Evolutionary conservation across 805 yeast species (phyloP).

Genomic region (Sugiyamaella qingdaonensis): DNA sequence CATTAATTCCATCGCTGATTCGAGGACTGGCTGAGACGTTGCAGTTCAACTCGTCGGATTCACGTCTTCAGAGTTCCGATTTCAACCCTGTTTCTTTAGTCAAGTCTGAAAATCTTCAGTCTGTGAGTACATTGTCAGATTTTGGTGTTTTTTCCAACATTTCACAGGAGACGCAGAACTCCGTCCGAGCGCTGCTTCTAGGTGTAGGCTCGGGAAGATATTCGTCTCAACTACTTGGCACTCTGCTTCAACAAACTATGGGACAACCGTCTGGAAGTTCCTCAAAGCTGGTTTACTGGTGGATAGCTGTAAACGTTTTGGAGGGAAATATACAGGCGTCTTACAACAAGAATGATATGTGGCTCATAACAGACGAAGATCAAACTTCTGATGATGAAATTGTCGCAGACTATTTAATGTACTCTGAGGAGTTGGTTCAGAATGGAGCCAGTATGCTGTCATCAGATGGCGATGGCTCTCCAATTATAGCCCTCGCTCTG

Average conservation of each 20-base stretch:
- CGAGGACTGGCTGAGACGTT: background rate
- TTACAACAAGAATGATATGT: background rate
- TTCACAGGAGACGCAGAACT: background rate
- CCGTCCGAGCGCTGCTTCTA: background rate
- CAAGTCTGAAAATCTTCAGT: background rate
- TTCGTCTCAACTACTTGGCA: background rate
- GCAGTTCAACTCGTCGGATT: background rate
- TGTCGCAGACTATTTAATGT: background rate
- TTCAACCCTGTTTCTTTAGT: conserved; percentile 1
- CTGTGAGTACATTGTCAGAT: conserved; percentile 3
- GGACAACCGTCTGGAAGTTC: background rate
- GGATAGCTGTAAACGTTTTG: conserved; percentile 6
- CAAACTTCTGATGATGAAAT: background rate
- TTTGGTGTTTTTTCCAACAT: conserved; percentile 4
- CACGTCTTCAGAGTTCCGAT: background rate
- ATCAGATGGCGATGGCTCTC: background rate
- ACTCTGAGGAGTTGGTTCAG: background rate
- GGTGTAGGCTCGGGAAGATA: background rate
- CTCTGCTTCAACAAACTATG: background rate
- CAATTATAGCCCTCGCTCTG: conserved; percentile 19
- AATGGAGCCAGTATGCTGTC: background rate
- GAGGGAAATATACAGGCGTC: background rate
- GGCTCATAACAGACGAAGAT: background rate
- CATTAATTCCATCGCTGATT: background rate
- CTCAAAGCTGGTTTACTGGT: background rate